Conservation (phyloP, 305 asterid species). For the Fraxinus baroniana region DNA sequence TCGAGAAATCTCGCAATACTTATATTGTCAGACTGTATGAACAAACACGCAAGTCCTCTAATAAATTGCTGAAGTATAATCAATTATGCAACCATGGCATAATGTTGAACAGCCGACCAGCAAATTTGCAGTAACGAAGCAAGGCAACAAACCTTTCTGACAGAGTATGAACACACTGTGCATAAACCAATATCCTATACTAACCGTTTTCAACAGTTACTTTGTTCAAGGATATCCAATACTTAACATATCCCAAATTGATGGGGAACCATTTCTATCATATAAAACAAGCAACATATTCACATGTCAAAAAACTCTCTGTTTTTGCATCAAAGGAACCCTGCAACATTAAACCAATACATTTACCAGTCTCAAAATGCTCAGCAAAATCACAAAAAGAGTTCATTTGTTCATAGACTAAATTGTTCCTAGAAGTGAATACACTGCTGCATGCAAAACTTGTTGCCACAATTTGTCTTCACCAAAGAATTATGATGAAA, state of each 20-base stretch:
- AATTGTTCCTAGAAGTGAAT: not conserved
- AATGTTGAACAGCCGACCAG: not conserved
- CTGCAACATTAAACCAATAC: not conserved
- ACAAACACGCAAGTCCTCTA: not conserved
- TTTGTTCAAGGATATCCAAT: not conserved
- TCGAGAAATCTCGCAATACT: not conserved
- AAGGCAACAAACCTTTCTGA: not conserved
- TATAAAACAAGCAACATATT: not conserved
- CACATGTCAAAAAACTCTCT: not conserved
- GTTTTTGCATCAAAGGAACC: not conserved
- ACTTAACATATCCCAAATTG: not conserved
- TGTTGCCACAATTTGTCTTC: not conserved
- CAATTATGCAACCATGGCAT: not conserved
- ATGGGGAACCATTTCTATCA: not conserved
- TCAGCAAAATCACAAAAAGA: not conserved
- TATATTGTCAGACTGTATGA: not conserved
- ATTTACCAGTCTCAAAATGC: not conserved
- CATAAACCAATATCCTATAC: not conserved
- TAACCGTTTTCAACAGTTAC: not conserved
- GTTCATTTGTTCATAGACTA: not conserved
- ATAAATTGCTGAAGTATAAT: not conserved
- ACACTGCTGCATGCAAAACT: not conserved
- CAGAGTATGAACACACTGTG: not conserved
- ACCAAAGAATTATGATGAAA: not conserved
- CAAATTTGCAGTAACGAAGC: not conserved